phyloP scores from a whole-genome alignment of 2,329 filamentous ascomycete species.

The Alternaria sp. region DNA sequence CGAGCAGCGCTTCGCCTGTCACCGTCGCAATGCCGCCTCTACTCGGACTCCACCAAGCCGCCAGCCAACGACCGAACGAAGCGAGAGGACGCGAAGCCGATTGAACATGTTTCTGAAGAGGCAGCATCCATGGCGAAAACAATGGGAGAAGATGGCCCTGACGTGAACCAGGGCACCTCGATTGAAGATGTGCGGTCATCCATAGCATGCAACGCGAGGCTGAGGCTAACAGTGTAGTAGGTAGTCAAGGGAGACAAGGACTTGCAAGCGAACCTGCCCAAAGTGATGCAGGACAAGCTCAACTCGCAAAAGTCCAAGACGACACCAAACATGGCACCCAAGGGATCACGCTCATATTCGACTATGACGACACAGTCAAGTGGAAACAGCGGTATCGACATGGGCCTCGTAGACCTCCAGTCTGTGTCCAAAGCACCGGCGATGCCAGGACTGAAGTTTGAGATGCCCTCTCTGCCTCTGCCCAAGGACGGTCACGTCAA shows the following conservation, averaged over 20 bases:
- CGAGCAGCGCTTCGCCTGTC: constrained; percentile 31
- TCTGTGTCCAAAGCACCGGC: constrained; percentile 27
- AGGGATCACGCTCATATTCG: constrained; percentile 65
- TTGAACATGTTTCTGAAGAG: constrained; percentile 72
- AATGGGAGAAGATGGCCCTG: constrained; percentile 66
- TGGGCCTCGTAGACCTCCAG: constrained; percentile 44
- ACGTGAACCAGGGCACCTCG: constrained; percentile 71
- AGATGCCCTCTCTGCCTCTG: constrained; percentile 72
- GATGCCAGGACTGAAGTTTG: constrained; percentile 76
- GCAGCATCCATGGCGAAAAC: constrained; percentile 68
- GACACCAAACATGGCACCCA: constrained; percentile 48
- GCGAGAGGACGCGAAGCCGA: constrained; percentile 45
- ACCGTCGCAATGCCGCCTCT: constrained; percentile 42
- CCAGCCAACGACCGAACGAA: constrained; percentile 43
- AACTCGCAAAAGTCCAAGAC: constrained; percentile 56
- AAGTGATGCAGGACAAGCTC: constrained; percentile 71
- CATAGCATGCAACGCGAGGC: not conserved
- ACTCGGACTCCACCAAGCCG: constrained; percentile 44
- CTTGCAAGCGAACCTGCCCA: constrained; percentile 68
- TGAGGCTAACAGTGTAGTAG: constrained; percentile 52
- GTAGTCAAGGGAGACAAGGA: constrained; percentile 71
- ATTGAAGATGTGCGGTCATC: constrained; percentile 66
- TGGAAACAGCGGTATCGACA: constrained; percentile 29
- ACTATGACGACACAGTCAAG: constrained; percentile 53
- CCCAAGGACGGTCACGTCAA: constrained; percentile 72